Base-by-base conservation (phyloP, 2,329 filamentous ascomycete species). In the Colletotrichum lentis region DNA sequence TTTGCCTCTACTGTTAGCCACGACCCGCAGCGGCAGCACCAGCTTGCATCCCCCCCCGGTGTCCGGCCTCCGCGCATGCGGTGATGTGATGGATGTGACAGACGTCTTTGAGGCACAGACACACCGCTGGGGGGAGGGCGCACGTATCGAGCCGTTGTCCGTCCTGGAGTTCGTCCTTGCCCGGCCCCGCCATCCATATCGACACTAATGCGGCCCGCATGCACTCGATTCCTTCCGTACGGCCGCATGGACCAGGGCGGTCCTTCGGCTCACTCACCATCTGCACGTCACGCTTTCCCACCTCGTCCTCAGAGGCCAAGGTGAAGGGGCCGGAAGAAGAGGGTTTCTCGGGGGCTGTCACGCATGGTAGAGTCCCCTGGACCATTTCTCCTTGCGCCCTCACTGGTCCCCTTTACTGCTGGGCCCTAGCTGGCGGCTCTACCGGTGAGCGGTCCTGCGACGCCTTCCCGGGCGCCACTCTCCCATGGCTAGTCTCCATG, bases 161-260 rank as follows among this genome's bases (percentile, higher is more conserved):
- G 8, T 35, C 31, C 31, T 10, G 8, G 31, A 35, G 31, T 35
- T 46, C 27, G 43, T 27, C 18, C 62, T 20, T 35, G 20, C 56
- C 50, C 56, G 44, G 37, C 50, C 56, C 62, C 37, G 50, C 62
- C 49, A 22, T 58, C 41, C 20, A 35, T 59, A 68, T 66, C 62
- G 55, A 56, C 50, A 66, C 66, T 69, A 69, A 69, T 66, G 66
- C 66, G 18, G 62, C 44, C 44, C 50, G 50, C 62, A 22, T 61
- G 62, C 55, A 64, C 39, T 31, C 49, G 37, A 56, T 57, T 37
- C 27, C 50, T 54, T 44, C 56, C 66, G 54, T 69, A 69, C 66
- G 66, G 66, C 66, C 66, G 66, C 66, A 69, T 66, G 43, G 35
- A 22, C 37, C 49, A 22, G 11, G 24, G 12, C 27, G 18, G 22